phyloP scores from a whole-genome alignment of 331 rosid genomes.

The Quercus phellos region DNA sequence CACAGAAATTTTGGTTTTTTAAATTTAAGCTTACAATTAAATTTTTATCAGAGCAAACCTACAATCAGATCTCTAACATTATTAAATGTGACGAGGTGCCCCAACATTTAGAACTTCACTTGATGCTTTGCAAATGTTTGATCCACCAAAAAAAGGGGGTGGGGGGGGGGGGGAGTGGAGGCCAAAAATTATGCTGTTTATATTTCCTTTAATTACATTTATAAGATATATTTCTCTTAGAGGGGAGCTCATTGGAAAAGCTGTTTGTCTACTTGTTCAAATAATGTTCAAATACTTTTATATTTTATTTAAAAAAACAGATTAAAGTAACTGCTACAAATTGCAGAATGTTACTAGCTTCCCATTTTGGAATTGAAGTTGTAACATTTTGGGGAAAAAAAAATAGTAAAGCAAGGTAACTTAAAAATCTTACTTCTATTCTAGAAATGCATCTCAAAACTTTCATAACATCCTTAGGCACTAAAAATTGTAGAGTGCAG shows the following conservation, averaged over 20 bases:
- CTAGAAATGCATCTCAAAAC: background rate
- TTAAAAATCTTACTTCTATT: background rate
- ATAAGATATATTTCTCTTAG: background rate
- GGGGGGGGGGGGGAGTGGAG: background rate
- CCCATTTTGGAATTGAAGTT: background rate
- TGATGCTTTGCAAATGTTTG: background rate
- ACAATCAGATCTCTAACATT: background rate
- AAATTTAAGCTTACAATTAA: background rate
- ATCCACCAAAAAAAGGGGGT: background rate
- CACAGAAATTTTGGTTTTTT: background rate
- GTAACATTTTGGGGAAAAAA: background rate
- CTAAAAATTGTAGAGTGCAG: background rate
- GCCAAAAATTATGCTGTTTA: background rate
- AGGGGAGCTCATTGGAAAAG: background rate
- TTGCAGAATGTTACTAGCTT: background rate
- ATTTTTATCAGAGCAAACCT: background rate
- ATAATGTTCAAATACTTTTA: background rate
- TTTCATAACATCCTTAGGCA: background rate
- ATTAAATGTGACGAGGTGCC: background rate
- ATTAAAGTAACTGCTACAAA: background rate
- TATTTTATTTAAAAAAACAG: background rate
- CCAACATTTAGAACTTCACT: background rate
- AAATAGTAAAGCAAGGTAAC: background rate
- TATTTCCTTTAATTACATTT: background rate
- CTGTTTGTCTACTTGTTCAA: background rate